A percentile compares a stretch with the other conserved stretches of the same genome.
These are phyloP conservation scores for Dactylellina parvicollis DNA, from an alignment of 2,329 filamentous ascomycete genomes.

Conservation along the genomic window DNA sequence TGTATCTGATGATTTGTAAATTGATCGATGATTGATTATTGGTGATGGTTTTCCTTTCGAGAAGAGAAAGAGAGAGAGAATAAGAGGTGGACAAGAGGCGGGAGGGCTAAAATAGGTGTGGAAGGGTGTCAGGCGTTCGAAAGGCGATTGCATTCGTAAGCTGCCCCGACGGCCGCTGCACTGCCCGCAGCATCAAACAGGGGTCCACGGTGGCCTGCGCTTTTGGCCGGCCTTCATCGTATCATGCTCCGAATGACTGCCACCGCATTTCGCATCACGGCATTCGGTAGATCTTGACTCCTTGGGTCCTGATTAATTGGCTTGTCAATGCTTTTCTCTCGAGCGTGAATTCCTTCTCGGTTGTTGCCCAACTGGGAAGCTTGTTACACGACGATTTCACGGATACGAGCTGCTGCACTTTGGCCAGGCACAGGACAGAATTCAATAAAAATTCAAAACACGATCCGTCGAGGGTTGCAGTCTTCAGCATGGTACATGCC, in stretches of 20 bases:
- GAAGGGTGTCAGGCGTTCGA: not conserved
- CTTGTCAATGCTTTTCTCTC: not conserved
- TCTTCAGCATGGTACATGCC: too few relatives aligned
- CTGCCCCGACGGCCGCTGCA: slow-evolving; percentile 5
- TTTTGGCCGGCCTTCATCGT: slow-evolving; percentile 18
- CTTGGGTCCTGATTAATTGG: too few relatives aligned
- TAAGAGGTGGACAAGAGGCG: not conserved
- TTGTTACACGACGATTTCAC: too few relatives aligned
- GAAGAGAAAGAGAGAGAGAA: not conserved
- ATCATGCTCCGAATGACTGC: not conserved
- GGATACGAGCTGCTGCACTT: too few relatives aligned
- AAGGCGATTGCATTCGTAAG: slow-evolving; percentile 48
- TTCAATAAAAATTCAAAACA: too few relatives aligned
- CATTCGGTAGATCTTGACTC: not conserved
- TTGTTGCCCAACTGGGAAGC: not conserved
- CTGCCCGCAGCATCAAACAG: slow-evolving; percentile 28
- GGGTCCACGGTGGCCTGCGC: slow-evolving; percentile 6
- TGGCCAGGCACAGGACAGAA: too few relatives aligned
- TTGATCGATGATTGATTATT: not conserved
- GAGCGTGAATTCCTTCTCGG: too few relatives aligned
- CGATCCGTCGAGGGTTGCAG: too few relatives aligned
- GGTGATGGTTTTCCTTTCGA: not conserved
- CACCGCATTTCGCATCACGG: not conserved
- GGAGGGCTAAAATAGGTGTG: not conserved
- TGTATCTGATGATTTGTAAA: not conserved